These are phyloP conservation scores for Xylaria sp. DNA, from an alignment of 2,329 filamentous ascomycete species.

Conservation along the genomic window DNA sequence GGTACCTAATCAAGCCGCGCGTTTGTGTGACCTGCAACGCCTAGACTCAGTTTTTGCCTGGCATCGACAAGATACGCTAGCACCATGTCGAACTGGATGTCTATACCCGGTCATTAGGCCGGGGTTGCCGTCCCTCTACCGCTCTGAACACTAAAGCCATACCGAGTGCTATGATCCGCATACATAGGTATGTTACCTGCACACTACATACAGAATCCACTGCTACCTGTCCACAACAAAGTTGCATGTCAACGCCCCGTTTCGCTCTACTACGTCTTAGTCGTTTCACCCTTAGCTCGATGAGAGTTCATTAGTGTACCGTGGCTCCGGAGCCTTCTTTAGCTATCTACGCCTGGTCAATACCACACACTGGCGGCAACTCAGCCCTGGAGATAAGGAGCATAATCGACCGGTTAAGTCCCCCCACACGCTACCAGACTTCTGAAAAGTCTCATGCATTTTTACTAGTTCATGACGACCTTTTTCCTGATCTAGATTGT, in stretches of 20 bases:
- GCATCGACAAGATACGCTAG: background rate
- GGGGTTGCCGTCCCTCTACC: slow-evolving; percentile 15
- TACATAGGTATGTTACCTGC: slow-evolving; percentile 2
- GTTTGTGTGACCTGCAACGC: slow-evolving; percentile 21
- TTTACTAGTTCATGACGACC: background rate
- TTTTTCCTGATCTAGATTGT: background rate
- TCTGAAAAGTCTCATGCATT: background rate
- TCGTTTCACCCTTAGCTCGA: slow-evolving; percentile 4
- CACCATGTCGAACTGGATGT: background rate
- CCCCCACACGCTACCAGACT: background rate
- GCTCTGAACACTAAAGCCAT: background rate
- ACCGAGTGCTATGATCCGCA: background rate
- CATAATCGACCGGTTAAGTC: background rate
- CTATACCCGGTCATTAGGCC: background rate
- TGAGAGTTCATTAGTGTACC: slow-evolving; percentile 11
- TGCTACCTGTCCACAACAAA: slow-evolving; percentile 6
- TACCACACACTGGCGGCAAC: background rate
- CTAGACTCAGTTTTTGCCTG: slow-evolving; percentile 1
- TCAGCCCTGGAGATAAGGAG: background rate
- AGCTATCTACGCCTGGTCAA: background rate
- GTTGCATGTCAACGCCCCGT: slow-evolving; percentile 4
- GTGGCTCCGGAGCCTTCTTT: slow-evolving; percentile 9
- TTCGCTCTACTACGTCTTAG: slow-evolving; percentile 13
- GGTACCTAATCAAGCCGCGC: slow-evolving; percentile 9
- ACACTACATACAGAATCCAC: slow-evolving; percentile 3